A percentile compares a stretch with the other conserved stretches of the same genome.
These are phyloP conservation scores for Codiaeum variegatum DNA, from an alignment of 441 rosid species.

Conservation along the genomic window DNA sequence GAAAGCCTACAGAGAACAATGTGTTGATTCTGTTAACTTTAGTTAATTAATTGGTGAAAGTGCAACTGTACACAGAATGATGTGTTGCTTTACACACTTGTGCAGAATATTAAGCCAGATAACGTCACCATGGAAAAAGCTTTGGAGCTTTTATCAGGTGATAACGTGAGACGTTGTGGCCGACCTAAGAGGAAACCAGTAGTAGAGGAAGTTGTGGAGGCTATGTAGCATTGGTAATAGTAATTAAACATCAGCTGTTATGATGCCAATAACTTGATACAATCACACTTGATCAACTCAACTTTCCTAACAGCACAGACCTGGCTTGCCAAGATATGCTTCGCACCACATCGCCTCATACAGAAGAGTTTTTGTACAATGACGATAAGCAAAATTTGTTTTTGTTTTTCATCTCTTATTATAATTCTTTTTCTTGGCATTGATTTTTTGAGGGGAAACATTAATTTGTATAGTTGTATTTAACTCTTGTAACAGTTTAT, in stretches of 20 bases:
- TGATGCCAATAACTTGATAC: background rate
- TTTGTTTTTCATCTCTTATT: background rate
- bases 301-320: background rate
- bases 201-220: constrained; percentile 49
- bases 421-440: background rate
- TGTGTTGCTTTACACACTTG: constrained; percentile 9
- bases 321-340: background rate
- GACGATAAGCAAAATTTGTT: background rate
- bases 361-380: background rate
- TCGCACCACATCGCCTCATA: background rate
- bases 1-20: no score
- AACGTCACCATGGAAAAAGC: constrained; percentile 73
- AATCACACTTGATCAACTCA: background rate
- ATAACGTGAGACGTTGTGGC: constrained; percentile 53
- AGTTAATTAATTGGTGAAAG: background rate
- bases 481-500: background rate
- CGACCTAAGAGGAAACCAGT: constrained; percentile 61
- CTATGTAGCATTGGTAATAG: constrained; percentile 16
- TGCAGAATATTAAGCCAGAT: constrained; percentile 63
- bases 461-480: background rate
- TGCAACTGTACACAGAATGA: background rate
- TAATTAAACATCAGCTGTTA: background rate
- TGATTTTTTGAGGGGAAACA: no score
- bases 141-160: constrained; percentile 59
- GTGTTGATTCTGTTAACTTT: no score